Percentiles rank a stretch among this genome's conserved stretches.
Conservation (phyloP, 2,329 filamentous ascomycete genomes). For the Hypoxylon sp. region DNA sequence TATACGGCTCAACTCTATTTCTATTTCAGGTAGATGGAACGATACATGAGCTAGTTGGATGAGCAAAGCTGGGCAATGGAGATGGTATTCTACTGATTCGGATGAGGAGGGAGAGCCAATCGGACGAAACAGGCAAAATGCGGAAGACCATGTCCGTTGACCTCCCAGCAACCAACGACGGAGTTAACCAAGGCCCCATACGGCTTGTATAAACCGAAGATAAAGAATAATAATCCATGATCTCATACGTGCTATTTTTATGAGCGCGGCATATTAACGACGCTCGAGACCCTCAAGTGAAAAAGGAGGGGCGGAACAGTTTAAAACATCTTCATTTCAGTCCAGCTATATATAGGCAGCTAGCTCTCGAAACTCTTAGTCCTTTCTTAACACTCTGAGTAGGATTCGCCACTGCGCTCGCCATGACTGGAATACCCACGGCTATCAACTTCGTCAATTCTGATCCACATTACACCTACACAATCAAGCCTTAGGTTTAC, state of each 20-base stretch:
- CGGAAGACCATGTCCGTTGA: slow-evolving; percentile 47
- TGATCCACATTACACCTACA: slow-evolving; percentile 39
- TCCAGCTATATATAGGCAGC: slow-evolving; percentile 45
- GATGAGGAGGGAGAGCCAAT: slow-evolving; percentile 29
- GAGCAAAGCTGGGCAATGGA: slow-evolving; percentile 9
- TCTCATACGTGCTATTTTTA: slow-evolving; percentile 2
- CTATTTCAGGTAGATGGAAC: slow-evolving; percentile 19
- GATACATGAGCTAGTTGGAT: slow-evolving; percentile 19
- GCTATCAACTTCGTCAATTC: slow-evolving; percentile 32
- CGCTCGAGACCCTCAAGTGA: slow-evolving; percentile 5
- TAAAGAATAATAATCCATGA: slow-evolving; percentile 14
- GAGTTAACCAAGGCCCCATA: slow-evolving; percentile 6
- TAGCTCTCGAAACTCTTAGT: slow-evolving; percentile 24
- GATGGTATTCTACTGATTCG: slow-evolving; percentile 9
- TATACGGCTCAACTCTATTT: slow-evolving; percentile 27
- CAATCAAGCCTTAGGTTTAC: slow-evolving; percentile 36
- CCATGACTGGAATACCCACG: slow-evolving; percentile 20
- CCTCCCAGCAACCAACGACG: slow-evolving; percentile 7
- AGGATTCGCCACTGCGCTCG: slow-evolving; percentile 18
- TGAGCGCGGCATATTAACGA: slow-evolving; percentile 5
- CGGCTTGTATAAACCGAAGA: neutral
- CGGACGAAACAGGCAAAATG: slow-evolving; percentile 46
- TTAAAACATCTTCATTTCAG: slow-evolving; percentile 33
- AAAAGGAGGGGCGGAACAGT: slow-evolving; percentile 1
- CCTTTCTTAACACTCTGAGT: slow-evolving; percentile 27